These are phyloP conservation scores for Echeveria elegans DNA, from an alignment of 164 flowering plant species.

Conservation along the genomic window DNA sequence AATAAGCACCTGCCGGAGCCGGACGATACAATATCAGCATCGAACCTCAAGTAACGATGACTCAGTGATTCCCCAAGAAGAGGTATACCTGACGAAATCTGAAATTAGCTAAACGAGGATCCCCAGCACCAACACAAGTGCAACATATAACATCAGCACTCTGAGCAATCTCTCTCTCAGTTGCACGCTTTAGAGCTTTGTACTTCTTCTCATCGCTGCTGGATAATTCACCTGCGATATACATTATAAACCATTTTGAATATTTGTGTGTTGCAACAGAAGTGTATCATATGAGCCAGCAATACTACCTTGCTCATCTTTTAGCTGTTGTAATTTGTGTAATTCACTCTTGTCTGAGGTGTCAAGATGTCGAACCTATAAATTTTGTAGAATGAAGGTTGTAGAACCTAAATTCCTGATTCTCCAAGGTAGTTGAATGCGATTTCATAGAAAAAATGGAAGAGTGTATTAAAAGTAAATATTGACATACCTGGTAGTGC, in stretches of 20 bases:
- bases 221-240: slow-evolving; percentile 61
- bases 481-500: slow-evolving; percentile 81
- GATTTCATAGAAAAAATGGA: background rate
- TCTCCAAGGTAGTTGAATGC: no score
- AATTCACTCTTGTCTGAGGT: slow-evolving; percentile 99
- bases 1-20: slow-evolving; percentile 74
- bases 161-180: slow-evolving; percentile 98
- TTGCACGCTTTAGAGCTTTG: slow-evolving; percentile 89
- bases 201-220: slow-evolving; percentile 99
- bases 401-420: background rate
- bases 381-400: slow-evolving; percentile 8
- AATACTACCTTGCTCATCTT: slow-evolving; percentile 90
- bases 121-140: slow-evolving; percentile 99
- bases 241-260: background rate
- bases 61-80: background rate
- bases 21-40: slow-evolving; percentile 2
- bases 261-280: background rate
- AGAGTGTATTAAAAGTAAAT: background rate
- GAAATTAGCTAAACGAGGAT: slow-evolving; percentile 91
- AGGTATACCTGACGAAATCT: slow-evolving; percentile 89
- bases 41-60: background rate
- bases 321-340: slow-evolving; percentile 90
- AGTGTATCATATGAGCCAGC: background rate
- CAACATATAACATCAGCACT: slow-evolving; percentile 99
- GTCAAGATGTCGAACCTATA: slow-evolving; percentile 96